phyloP scores from a whole-genome alignment of 805 yeast species.

The Kodamaea laetipori region DNA sequence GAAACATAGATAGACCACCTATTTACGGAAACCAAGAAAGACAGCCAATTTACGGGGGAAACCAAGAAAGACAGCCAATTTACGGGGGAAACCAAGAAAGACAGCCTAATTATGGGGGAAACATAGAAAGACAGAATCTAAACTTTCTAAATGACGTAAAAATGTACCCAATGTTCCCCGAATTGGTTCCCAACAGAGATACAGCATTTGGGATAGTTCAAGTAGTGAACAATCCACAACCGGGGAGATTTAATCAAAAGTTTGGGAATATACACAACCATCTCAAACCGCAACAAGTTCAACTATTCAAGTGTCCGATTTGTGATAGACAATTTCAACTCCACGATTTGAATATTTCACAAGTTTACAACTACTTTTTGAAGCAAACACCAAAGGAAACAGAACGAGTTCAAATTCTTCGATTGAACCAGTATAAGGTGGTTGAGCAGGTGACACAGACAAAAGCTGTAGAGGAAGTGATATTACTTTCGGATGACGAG shows the following conservation, averaged over 20 bases:
- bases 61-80: too few relatives aligned
- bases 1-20: too few relatives aligned
- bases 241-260: neutral
- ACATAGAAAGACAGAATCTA: too few relatives aligned
- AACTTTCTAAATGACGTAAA: too few relatives aligned
- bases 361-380: constrained; percentile 43
- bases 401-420: constrained; percentile 38
- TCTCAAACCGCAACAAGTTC: neutral
- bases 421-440: constrained; percentile 35
- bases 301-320: constrained; percentile 39
- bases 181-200: too few relatives aligned
- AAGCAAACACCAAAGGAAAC: constrained; percentile 39
- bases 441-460: constrained; percentile 27
- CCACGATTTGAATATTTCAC: constrained; percentile 38
- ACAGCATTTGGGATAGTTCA: constrained; percentile 2
- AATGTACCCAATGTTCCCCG: too few relatives aligned
- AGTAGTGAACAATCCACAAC: neutral
- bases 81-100: too few relatives aligned
- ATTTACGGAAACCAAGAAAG: too few relatives aligned
- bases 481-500: constrained; percentile 36
- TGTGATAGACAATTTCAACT: constrained; percentile 40
- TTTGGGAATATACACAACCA: constrained; percentile 3
- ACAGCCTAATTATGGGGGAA: too few relatives aligned
- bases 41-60: too few relatives aligned
- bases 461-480: constrained; percentile 19